These are phyloP conservation scores for Diplodia scrobiculata DNA, from an alignment of 2,329 filamentous ascomycete genomes.

Conservation along the genomic window DNA sequence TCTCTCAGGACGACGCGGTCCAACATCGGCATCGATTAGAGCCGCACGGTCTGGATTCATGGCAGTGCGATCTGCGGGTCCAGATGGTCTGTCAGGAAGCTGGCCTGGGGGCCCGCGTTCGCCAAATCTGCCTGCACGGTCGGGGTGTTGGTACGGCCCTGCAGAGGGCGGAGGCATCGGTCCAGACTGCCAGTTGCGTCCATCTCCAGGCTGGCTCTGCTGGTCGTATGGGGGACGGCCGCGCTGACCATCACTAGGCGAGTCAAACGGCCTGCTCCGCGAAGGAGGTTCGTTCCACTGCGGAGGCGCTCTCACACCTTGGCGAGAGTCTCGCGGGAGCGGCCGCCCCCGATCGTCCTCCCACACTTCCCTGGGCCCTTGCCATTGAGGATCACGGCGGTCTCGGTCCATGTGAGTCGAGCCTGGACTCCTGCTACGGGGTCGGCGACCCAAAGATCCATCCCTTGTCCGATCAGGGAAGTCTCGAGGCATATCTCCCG, in stretches of 20 bases:
- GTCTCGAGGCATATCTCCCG: conserved; percentile 42
- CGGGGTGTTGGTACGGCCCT: conserved; percentile 25
- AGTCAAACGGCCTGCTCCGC: conserved; percentile 22
- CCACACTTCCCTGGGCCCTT: conserved; percentile 36
- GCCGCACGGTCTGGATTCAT: conserved; percentile 50
- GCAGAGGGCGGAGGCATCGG: conserved; percentile 27
- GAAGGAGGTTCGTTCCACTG: conserved; percentile 20
- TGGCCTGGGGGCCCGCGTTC: conserved; percentile 3
- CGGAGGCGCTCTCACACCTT: conserved; percentile 31
- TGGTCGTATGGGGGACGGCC: conserved; percentile 39
- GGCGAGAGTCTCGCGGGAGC: conserved; percentile 39
- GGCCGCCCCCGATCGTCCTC: conserved; percentile 43
- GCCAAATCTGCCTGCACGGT: conserved; percentile 5
- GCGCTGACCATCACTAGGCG: conserved; percentile 10
- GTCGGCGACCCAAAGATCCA: conserved; percentile 45
- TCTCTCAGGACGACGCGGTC: conserved; percentile 36
- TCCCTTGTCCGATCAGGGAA: conserved; percentile 41
- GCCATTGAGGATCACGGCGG: conserved; percentile 40
- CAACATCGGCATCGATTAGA: conserved; percentile 43
- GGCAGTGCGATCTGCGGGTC: conserved; percentile 13
- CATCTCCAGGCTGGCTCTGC: conserved; percentile 35
- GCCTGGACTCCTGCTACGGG: conserved; percentile 46
- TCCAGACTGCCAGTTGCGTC: conserved; percentile 20
- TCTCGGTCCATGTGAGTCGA: conserved; percentile 36
- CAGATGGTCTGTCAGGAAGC: conserved; percentile 15